Base-by-base conservation (phyloP, 1,139 yeast genomes). In the Geotrichum phurueaensis region DNA sequence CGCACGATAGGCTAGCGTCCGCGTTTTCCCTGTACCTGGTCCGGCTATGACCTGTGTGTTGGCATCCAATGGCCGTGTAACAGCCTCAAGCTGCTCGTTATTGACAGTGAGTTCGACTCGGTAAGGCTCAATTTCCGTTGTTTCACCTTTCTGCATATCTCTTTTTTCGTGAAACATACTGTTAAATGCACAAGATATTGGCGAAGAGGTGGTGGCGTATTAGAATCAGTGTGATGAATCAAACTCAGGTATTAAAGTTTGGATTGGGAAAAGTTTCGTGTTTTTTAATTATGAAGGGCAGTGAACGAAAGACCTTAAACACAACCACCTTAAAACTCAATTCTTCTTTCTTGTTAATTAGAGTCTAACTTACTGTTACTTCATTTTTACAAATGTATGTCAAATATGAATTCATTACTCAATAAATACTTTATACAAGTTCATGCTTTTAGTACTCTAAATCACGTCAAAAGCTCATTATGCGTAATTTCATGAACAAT, bases 21-120 rank as follows among this genome's bases (percentile, higher is more conserved):
- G 87, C 2, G 97, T 91, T 71, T 91, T 88, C 4, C 92, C 92
- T 2, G 86, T 87, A 2, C 98, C 97, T 0, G 97, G 97, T 0
- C 97, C 97, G 0, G 97, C 97, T 33, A 91, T 79, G 33, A 92
- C 84, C 70, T 89, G 96, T 49, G 90, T 76, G 31, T 81, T 79
- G 0, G 84, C 82, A 23, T 74, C 70, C 1, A 77, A 68, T 0
- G 86, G 82, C 5, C 84, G 78, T 1, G 80, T 76, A 1, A 86
- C 91, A 0, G 96, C 96, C 58, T 72, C 66, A 10, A 66, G 67
- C 71, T 90, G 97, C 45, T 79, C 79, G 0, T 67, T 70, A 68
- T 90, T 90, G 63, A 89, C 78, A 31, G 55, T 56, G 15, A 55
- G 36, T 18, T 39, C 47, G 3, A 39, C 47, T 39, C 47, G 47